These are phyloP conservation scores for Tritrichomonas musculus DNA, from an alignment of 208 protist species.

Conservation along the genomic window DNA sequence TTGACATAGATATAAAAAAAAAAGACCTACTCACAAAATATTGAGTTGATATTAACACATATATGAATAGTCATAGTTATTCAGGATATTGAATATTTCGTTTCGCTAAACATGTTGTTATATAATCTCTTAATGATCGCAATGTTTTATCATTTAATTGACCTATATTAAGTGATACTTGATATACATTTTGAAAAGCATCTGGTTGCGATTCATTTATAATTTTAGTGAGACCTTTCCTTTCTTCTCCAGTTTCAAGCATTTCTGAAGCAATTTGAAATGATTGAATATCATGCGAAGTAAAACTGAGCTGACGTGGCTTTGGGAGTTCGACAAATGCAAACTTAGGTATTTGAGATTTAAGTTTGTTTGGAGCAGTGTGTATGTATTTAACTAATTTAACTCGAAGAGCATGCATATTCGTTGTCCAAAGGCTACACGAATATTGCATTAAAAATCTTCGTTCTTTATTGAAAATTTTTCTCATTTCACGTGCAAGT, in stretches of 20 bases:
- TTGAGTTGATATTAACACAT: no score
- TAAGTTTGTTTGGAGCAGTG: not conserved
- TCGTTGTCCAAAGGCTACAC: not conserved
- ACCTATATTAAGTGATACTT: no score
- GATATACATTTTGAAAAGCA: no score
- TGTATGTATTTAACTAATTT: not conserved
- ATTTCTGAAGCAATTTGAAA: not conserved
- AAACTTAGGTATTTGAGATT: not conserved
- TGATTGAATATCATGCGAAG: not conserved
- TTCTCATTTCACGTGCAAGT: not conserved
- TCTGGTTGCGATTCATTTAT: not conserved
- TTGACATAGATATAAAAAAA: no score
- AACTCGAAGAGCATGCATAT: not conserved
- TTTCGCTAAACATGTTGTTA: no score
- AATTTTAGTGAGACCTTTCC: not conserved
- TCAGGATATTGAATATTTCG: no score
- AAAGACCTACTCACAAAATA: no score
- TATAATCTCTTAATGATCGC: no score
- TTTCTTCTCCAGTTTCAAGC: not conserved
- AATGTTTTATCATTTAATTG: no score
- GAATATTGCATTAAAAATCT: not conserved
- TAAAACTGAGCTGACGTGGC: not conserved
- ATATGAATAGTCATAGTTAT: no score
- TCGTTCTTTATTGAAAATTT: not conserved
- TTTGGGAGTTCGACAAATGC: not conserved